Base-by-base conservation (phyloP, 169 alveolate genomes). In the Plasmodium coatneyi region DNA sequence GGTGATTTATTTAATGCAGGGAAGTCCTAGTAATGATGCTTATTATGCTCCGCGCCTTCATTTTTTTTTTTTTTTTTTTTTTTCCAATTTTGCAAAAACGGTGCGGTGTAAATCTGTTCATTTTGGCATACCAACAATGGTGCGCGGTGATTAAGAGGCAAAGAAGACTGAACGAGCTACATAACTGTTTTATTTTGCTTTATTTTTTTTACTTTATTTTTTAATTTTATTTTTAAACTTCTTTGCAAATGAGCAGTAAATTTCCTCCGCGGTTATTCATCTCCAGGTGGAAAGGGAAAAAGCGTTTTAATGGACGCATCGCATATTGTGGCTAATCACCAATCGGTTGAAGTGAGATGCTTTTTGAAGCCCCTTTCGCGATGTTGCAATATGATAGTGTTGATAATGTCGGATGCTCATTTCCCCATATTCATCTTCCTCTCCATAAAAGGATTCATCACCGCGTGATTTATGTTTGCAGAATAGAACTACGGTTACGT, bases 31-130 rank as follows among this genome's bases (percentile, higher is more conserved):
- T 66, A 5, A 66, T 19, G 14, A 66, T 66, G 2, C 76, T 19
- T 19, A 19, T 25, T 66, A 66, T 32, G 32, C 36, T 56, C 82
- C 82, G 28, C 25, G 22, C 54, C 54, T 16, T 74, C 2, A 34
- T 16, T 32, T 74, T 74, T 32, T 74, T 74, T 74, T 72, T 39
- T 39, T 39, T 71, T 71, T 71, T 74, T 74, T 74, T 74, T 3
- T 5, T 32, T 32, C 22, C 10, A 34, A 12, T 32, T 74, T 34
- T n/a, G 22, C 12, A 74, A 32, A 74, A 52, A 74, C 30, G 9
- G 36, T n/a, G 54, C 28, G 28, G 76, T 66, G 36, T 66, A 66
- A 28, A 28, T 66, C 30, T 19, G 76, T 22, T 1, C 76, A 66
- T 66, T 66, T 22, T 4, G 10, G 76, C 36, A 19, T 66, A 28